These are phyloP conservation scores for Suillus brevipes DNA, from an alignment of 768 basidiomycete species.

Conservation along the genomic window DNA sequence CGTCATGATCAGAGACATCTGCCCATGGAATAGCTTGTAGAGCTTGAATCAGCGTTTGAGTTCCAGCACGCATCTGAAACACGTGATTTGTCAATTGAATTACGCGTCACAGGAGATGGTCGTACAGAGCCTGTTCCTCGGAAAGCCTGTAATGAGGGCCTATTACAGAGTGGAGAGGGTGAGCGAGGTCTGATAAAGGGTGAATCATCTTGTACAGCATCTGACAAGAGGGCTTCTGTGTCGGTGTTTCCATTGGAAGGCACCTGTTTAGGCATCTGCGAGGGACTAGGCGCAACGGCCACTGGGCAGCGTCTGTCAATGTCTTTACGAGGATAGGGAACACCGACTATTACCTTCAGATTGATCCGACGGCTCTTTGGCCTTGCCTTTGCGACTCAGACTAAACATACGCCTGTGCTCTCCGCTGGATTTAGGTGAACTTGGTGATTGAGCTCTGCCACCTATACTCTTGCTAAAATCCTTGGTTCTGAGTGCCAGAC, in stretches of 20 bases:
- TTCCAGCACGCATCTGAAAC: conserved; percentile 78
- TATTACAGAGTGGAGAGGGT: conserved; percentile 47
- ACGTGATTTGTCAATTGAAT: conserved; percentile 12
- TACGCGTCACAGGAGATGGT: conserved; percentile 13
- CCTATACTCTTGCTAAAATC: conserved; percentile 63
- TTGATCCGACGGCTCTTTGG: conserved; percentile 37
- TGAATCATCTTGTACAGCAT: conserved; percentile 45
- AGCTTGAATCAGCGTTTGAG: conserved; percentile 87
- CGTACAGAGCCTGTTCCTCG: conserved; percentile 72
- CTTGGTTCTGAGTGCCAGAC: conserved; percentile 57
- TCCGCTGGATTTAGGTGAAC: conserved; percentile 32
- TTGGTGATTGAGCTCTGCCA: conserved; percentile 36
- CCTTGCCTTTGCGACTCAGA: conserved; percentile 52
- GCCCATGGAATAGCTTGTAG: conserved; percentile 83
- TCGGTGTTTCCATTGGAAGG: conserved; percentile 6
- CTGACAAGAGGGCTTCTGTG: conserved; percentile 11
- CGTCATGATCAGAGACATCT: conserved; percentile 67
- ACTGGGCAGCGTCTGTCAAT: not conserved
- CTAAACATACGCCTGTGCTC: conserved; percentile 56
- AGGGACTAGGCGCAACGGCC: conserved; percentile 16
- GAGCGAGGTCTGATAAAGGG: conserved; percentile 77
- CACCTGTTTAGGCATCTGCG: conserved; percentile 21
- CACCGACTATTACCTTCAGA: conserved; percentile 26
- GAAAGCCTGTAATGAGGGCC: conserved; percentile 54
- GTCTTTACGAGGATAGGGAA: not conserved